Evolutionary conservation across 2,329 filamentous ascomycete genomes (phyloP).

Genomic region (Fusarium pininemorale): DNA sequence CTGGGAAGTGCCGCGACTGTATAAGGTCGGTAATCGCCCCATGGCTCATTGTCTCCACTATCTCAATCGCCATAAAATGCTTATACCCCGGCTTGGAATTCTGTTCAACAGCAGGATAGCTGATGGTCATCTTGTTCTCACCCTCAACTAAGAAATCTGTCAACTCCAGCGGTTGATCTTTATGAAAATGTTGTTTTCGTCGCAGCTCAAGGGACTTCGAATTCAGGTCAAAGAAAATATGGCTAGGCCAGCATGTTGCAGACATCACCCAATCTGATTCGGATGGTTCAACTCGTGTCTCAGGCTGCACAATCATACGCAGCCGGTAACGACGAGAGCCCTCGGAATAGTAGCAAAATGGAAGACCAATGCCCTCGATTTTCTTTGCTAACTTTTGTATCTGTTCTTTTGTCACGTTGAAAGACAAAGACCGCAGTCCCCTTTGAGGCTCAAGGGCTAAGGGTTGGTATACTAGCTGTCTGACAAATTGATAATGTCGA

Average conservation of each 20-base stretch:
- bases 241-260: conserved; percentile 76
- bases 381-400: conserved; percentile 49
- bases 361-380: conserved; percentile 43
- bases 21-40: conserved; percentile 54
- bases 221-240: conserved; percentile 77
- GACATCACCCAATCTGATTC: conserved; percentile 68
- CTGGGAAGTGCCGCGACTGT: conserved; percentile 50
- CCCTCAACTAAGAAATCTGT: conserved; percentile 68
- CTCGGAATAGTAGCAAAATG: conserved; percentile 54
- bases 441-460: conserved; percentile 48
- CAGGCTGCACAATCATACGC: conserved; percentile 63
- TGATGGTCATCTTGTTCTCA: conserved; percentile 69
- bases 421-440: conserved; percentile 55
- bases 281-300: conserved; percentile 39
- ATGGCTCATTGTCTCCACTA: conserved; percentile 66
- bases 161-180: conserved; percentile 80
- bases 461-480: conserved; percentile 60
- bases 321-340: conserved; percentile 73
- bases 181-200: conserved; percentile 76
- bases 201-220: conserved; percentile 63
- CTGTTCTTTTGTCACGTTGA: conserved; percentile 54
- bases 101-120: conserved; percentile 42
- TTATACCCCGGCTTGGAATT: conserved; percentile 35
- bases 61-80: conserved; percentile 75
- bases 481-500: conserved; percentile 67